Percentiles rank a stretch among this genome's conserved stretches.
phyloP scores from a whole-genome alignment of 345 rosid species.

The Geranium brycei region DNA sequence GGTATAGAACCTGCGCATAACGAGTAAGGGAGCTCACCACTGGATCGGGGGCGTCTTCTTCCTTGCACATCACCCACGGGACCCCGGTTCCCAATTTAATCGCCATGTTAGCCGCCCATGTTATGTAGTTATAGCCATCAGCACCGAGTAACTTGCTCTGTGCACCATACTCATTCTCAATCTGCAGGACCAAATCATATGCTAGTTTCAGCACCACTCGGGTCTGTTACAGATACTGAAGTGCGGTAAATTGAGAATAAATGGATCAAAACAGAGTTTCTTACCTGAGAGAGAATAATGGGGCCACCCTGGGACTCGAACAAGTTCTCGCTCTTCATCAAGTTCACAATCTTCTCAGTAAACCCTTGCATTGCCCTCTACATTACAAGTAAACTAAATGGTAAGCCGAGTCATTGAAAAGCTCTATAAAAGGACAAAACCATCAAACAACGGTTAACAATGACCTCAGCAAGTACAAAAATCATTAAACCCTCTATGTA shows the following conservation, averaged over 20 bases:
- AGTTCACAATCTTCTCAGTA: constrained; percentile 26
- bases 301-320: constrained; percentile 36
- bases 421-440: too few relatives aligned
- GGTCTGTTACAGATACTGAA: too few relatives aligned
- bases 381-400: background rate
- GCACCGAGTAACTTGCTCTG: constrained; percentile 28
- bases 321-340: constrained; percentile 27
- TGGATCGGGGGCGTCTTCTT: constrained; percentile 63
- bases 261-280: background rate
- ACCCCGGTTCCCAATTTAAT: constrained; percentile 44
- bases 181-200: constrained; percentile 16
- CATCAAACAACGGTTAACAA: too few relatives aligned
- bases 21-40: constrained; percentile 20
- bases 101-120: constrained; percentile 63
- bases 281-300: constrained; percentile 36
- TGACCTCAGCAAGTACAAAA: background rate
- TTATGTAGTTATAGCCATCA: constrained; percentile 42
- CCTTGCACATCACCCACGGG: constrained; percentile 80
- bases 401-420: background rate
- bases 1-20: background rate
- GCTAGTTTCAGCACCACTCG: background rate
- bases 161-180: constrained; percentile 57
- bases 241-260: background rate
- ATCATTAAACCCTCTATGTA: too few relatives aligned
- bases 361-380: constrained; percentile 28